Evolutionary conservation across 2,329 filamentous ascomycete genomes (phyloP).

Genomic region (Fusarium sp.): DNA sequence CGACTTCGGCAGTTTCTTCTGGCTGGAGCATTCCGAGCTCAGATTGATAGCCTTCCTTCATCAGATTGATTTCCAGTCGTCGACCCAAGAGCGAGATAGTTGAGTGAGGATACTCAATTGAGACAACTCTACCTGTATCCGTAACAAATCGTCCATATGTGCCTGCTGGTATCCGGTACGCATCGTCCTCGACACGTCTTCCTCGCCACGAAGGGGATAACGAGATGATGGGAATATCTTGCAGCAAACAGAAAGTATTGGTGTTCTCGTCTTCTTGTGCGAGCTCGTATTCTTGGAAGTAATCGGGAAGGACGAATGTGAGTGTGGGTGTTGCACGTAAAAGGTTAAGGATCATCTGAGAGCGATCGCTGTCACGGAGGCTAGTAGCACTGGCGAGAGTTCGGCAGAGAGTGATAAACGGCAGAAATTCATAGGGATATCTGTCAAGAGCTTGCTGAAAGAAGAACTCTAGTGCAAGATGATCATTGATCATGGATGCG

Average conservation of each 20-base stretch:
- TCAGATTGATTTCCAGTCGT: conserved; percentile 74
- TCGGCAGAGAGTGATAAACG: conserved; percentile 79
- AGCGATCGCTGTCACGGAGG: conserved; percentile 47
- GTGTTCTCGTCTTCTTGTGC: conserved; percentile 87
- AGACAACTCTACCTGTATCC: conserved; percentile 79
- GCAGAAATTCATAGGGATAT: conserved; percentile 86
- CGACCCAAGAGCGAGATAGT: conserved; percentile 82
- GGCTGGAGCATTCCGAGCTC: conserved; percentile 64
- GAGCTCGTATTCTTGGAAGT: conserved; percentile 80
- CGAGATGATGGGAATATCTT: conserved; percentile 72
- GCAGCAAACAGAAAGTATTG: conserved; percentile 77
- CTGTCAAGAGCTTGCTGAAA: conserved; percentile 77
- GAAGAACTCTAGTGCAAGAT: conserved; percentile 64
- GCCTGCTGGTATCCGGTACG: conserved; percentile 72
- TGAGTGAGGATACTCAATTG: conserved; percentile 83
- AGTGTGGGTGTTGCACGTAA: conserved; percentile 77
- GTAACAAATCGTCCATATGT: conserved; percentile 79
- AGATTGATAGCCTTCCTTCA: conserved; percentile 64
- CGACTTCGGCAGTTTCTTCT: conserved; percentile 76
- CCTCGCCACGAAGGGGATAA: conserved; percentile 58
- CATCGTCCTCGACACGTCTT: conserved; percentile 57
- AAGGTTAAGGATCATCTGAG: conserved; percentile 68
- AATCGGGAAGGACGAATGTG: conserved; percentile 78
- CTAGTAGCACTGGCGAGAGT: conserved; percentile 61
- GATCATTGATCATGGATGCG: conserved; percentile 50